These are phyloP conservation scores for Epichloe amarillans DNA, from an alignment of 2,329 filamentous ascomycete genomes.

Conservation along the genomic window DNA sequence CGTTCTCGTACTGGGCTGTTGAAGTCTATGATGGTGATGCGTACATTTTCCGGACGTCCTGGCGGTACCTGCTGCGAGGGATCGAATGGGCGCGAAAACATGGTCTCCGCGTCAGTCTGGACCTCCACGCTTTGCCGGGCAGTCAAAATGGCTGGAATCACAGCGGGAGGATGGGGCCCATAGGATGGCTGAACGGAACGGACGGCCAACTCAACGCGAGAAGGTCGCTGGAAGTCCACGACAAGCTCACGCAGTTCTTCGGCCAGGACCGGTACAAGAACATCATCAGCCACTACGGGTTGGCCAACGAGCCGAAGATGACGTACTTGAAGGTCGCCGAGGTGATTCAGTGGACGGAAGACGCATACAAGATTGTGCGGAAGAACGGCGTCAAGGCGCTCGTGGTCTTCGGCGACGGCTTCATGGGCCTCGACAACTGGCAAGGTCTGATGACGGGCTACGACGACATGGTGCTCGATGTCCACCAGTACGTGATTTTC, in stretches of 20 bases:
- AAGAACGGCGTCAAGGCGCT: conserved; percentile 60
- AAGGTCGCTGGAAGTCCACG: conserved; percentile 74
- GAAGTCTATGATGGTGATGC: conserved; percentile 74
- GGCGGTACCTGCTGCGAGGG: conserved; percentile 82
- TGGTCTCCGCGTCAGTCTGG: conserved; percentile 82
- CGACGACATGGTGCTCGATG: conserved; percentile 73
- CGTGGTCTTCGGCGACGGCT: conserved; percentile 86
- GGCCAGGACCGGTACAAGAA: conserved; percentile 87
- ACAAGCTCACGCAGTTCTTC: conserved; percentile 82
- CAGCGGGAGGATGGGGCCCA: conserved; percentile 66
- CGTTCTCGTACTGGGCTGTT: conserved; percentile 91
- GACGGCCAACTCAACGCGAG: conserved; percentile 67
- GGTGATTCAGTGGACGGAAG: conserved; percentile 68
- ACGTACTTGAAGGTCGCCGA: conserved; percentile 48
- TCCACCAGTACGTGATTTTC: conserved; percentile 98
- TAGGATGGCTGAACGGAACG: conserved; percentile 85
- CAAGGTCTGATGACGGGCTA: conserved; percentile 64
- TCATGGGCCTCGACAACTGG: conserved; percentile 85
- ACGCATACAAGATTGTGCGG: conserved; percentile 60
- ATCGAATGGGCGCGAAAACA: conserved; percentile 93
- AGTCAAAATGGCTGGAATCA: conserved; percentile 98
- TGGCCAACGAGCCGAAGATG: conserved; percentile 92
- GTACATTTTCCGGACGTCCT: conserved; percentile 75
- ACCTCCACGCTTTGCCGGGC: conserved; percentile 81
- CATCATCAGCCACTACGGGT: conserved; percentile 81